Evolutionary conservation across 1,284 basidiomycete genomes (phyloP).

Genomic region (Sanghuangporus sanghuang): DNA sequence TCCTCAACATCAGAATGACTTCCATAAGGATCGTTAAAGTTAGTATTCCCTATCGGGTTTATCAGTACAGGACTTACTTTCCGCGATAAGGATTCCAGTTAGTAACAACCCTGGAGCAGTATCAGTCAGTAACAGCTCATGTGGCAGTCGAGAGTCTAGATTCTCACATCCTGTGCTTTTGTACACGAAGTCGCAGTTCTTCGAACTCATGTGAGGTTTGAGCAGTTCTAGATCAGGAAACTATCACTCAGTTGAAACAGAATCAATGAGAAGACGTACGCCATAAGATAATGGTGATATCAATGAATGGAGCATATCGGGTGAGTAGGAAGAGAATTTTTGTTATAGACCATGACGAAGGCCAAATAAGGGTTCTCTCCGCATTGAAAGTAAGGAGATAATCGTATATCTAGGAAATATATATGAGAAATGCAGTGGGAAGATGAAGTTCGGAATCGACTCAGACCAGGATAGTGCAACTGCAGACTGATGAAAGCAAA

Average conservation of each 20-base stretch:
- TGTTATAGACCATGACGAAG: neutral
- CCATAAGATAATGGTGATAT: constrained; percentile 8
- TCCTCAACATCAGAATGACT: constrained; percentile 4
- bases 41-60: no score
- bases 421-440: no score
- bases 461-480: neutral
- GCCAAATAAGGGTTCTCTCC: constrained; percentile 5
- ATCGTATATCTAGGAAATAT: neutral
- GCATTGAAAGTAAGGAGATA: constrained; percentile 3
- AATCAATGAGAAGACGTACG: neutral
- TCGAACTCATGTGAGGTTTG: neutral
- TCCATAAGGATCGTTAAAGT: neutral
- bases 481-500: neutral
- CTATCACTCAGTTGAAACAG: neutral
- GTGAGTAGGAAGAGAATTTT: constrained; percentile 6
- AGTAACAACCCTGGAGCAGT: neutral
- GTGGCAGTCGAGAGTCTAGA: neutral
- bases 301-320: constrained; percentile 5
- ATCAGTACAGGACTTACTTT: neutral
- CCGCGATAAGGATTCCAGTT: neutral
- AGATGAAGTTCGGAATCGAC: no score
- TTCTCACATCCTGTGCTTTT: constrained; percentile 4
- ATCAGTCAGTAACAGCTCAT: no score
- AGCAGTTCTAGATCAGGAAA: neutral
- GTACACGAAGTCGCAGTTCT: neutral